These are phyloP conservation scores for Monoraphidium neglectum DNA, from an alignment of 139 green algal genomes.

Conservation along the genomic window DNA sequence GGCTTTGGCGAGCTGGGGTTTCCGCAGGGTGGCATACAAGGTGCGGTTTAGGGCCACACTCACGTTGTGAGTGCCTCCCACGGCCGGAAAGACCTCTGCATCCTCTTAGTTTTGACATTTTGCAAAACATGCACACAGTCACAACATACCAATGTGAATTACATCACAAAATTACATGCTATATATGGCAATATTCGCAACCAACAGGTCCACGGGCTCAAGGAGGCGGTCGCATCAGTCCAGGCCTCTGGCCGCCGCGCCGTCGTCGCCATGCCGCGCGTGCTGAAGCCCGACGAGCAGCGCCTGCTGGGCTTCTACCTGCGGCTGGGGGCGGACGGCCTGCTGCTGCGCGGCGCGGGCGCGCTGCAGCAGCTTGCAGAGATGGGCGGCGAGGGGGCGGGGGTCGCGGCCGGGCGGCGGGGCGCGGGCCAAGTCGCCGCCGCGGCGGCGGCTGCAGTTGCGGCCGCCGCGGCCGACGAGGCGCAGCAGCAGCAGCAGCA, in stretches of 20 bases:
- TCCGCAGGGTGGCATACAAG: too few relatives aligned
- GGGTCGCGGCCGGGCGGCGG: not conserved
- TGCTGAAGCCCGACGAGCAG: constrained; percentile 84
- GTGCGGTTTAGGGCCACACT: too few relatives aligned
- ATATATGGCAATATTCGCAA: too few relatives aligned
- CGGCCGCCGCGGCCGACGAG: too few relatives aligned
- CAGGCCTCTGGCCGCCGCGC: constrained; percentile 43
- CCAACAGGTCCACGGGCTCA: constrained; percentile 68
- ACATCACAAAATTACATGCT: too few relatives aligned
- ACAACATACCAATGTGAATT: too few relatives aligned
- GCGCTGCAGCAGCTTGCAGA: constrained; percentile 66
- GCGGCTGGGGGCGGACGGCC: constrained; percentile 64
- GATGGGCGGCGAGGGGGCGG: constrained; percentile 47
- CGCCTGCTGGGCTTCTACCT: constrained; percentile 79
- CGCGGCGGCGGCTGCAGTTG: too few relatives aligned
- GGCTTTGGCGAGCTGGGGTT: too few relatives aligned
- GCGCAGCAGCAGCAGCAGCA: constrained; percentile 13
- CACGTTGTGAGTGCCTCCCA: too few relatives aligned
- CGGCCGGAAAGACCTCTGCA: too few relatives aligned
- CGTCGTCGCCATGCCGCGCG: constrained; percentile 73
- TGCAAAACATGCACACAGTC: too few relatives aligned
- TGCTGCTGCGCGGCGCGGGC: constrained; percentile 75
- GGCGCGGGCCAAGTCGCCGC: not conserved
- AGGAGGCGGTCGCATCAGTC: constrained; percentile 62
- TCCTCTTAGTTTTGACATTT: too few relatives aligned